Conservation (phyloP, 345 rosid genomes). For the Adansonia digitata region DNA sequence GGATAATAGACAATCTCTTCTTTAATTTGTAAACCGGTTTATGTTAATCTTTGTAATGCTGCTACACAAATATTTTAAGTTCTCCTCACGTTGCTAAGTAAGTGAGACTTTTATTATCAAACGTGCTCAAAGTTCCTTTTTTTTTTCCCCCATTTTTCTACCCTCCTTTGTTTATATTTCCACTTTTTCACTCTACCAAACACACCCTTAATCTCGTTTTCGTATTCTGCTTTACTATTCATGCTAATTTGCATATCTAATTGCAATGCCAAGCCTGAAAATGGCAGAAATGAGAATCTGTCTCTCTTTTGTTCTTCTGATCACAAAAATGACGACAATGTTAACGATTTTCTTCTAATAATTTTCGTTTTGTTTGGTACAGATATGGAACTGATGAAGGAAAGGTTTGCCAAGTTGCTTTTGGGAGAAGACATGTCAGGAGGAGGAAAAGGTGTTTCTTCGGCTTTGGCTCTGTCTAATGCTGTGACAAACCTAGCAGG, state of each 20-base stretch:
- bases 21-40: too few relatives aligned
- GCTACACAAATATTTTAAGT: neutral
- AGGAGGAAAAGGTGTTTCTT: slow-evolving; percentile 71
- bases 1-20: too few relatives aligned
- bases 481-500: slow-evolving; percentile 73
- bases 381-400: slow-evolving; percentile 65
- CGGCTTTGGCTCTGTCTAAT: slow-evolving; percentile 71
- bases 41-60: neutral
- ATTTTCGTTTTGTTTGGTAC: neutral
- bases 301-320: neutral
- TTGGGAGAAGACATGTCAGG: slow-evolving; percentile 82
- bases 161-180: too few relatives aligned
- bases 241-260: neutral
- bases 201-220: neutral
- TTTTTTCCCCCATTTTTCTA: too few relatives aligned
- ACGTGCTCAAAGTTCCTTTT: too few relatives aligned
- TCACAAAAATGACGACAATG: neutral
- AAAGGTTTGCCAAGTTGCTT: slow-evolving; percentile 57
- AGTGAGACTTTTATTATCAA: too few relatives aligned
- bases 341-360: neutral
- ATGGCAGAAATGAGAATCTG: neutral
- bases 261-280: neutral
- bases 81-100: too few relatives aligned
- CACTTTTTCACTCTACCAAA: too few relatives aligned
- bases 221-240: neutral